These are phyloP conservation scores for Aspergillus funiculosus DNA, from an alignment of 495 filamentous ascomycete species.

Conservation along the genomic window DNA sequence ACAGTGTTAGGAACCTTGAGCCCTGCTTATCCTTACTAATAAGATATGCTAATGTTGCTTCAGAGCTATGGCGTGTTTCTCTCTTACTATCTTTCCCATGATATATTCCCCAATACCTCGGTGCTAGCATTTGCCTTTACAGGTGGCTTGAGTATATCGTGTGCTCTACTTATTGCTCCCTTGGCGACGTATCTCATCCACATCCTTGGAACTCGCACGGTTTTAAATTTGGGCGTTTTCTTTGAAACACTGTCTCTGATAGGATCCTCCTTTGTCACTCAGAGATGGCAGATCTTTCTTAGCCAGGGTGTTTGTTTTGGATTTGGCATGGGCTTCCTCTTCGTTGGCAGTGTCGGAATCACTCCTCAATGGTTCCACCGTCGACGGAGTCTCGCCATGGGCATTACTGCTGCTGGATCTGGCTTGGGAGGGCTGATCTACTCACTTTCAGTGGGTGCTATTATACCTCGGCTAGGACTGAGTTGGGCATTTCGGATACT, in stretches of 20 bases:
- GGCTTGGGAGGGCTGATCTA: conserved; percentile 69
- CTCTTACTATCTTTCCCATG: conserved; percentile 58
- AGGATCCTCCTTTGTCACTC: conserved; percentile 59
- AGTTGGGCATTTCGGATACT: conserved; percentile 71
- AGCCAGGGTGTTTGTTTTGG: conserved; percentile 74
- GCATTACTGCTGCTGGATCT: conserved; percentile 65
- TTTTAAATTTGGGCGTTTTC: conserved; percentile 55
- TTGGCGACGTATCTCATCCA: conserved; percentile 56
- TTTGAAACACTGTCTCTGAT: conserved; percentile 58
- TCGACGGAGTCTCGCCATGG: conserved; percentile 64
- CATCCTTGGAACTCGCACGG: conserved; percentile 46
- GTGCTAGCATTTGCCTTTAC: conserved; percentile 64
- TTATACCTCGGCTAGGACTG: conserved; percentile 56
- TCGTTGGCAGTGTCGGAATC: conserved; percentile 63
- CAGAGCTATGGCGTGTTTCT: conserved; percentile 64
- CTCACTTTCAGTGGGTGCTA: conserved; percentile 41
- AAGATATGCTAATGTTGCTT: conserved; percentile 9
- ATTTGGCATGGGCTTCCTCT: conserved; percentile 69
- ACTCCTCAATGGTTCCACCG: conserved; percentile 75
- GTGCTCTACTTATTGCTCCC: conserved; percentile 58
- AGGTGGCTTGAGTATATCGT: conserved; percentile 63
- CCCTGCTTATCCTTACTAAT: neutral
- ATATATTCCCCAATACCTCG: conserved; percentile 53
- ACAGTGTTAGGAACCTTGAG: conserved; percentile 44
- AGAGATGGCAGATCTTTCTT: conserved; percentile 69